A percentile compares a stretch with the other conserved stretches of the same genome.
These are phyloP conservation scores for Mycena galericulata DNA, from an alignment of 768 basidiomycete genomes.

Conservation along the genomic window DNA sequence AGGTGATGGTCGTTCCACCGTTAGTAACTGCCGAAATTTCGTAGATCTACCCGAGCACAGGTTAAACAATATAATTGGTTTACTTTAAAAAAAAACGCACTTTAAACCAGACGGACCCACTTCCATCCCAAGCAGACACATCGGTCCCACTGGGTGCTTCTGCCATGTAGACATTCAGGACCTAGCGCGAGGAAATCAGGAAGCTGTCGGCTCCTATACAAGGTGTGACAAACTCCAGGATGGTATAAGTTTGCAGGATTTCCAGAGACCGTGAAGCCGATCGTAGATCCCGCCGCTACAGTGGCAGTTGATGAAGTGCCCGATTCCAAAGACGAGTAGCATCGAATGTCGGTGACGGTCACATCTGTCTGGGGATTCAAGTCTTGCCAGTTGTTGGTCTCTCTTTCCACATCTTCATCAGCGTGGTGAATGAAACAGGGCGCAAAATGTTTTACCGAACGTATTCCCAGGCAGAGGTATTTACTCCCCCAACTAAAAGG, in stretches of 20 bases:
- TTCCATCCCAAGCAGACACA: conserved; percentile 26
- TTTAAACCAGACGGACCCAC: conserved; percentile 33
- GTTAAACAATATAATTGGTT: too few relatives aligned
- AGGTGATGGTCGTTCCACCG: conserved; percentile 45
- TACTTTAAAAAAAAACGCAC: background rate
- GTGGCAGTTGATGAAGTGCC: conserved; percentile 16
- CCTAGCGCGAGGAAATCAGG: too few relatives aligned
- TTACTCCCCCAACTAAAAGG: conserved; percentile 18
- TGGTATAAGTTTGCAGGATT: conserved; percentile 31
- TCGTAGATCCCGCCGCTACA: conserved; percentile 28
- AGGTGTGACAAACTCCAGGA: conserved; percentile 11
- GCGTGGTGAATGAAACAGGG: background rate
- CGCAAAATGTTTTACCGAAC: conserved; percentile 20
- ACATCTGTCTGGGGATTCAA: conserved; percentile 25
- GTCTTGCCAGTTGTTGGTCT: conserved; percentile 33
- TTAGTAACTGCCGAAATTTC: conserved; percentile 47
- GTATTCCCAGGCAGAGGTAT: conserved; percentile 24
- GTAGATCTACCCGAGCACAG: conserved; percentile 37
- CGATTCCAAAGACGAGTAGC: conserved; percentile 17
- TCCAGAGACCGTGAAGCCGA: conserved; percentile 18
- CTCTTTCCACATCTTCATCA: background rate
- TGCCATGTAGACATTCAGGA: conserved; percentile 33
- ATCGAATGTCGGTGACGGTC: conserved; percentile 26
- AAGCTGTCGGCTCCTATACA: too few relatives aligned
- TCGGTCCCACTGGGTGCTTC: conserved; percentile 19